These are phyloP conservation scores for Hymenoscyphus scutula DNA, from an alignment of 2,329 filamentous ascomycete species.

Conservation along the genomic window DNA sequence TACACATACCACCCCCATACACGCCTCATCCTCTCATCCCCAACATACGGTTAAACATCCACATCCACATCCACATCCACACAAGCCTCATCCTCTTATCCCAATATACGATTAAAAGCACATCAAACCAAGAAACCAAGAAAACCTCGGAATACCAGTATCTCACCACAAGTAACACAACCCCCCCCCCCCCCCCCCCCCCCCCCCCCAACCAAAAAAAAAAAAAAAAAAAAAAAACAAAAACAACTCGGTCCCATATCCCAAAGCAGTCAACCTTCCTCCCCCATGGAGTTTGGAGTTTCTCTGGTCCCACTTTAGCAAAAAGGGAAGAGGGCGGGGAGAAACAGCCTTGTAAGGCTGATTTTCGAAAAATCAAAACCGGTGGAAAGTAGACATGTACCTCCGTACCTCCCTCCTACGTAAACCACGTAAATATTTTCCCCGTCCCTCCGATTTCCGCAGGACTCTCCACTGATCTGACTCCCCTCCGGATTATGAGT, in stretches of 20 bases:
- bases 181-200: too few relatives aligned
- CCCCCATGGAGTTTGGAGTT: neutral
- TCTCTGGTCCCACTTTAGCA: neutral
- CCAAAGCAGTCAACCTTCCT: neutral
- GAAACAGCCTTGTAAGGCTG: conserved; percentile 12
- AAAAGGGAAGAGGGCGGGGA: too few relatives aligned
- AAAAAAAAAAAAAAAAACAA: neutral
- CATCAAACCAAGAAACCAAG: neutral
- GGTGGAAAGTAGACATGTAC: neutral
- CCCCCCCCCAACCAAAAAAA: neutral
- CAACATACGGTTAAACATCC: too few relatives aligned
- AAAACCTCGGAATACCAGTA: neutral
- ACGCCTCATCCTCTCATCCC: too few relatives aligned
- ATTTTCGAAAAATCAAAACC: neutral
- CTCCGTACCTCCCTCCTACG: too few relatives aligned
- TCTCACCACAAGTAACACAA: neutral
- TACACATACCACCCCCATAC: too few relatives aligned
- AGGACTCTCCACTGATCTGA: neutral
- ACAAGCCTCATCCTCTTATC: too few relatives aligned
- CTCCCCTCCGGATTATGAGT: neutral
- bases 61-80: neutral
- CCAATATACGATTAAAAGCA: too few relatives aligned
- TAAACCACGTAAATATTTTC: neutral
- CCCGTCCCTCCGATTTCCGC: neutral
- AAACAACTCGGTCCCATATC: too few relatives aligned